Percentiles rank a stretch among this genome's conserved stretches.
Evolutionary conservation across 306 rosid genomes (phyloP).

Genomic region (Rosa rugosa): DNA sequence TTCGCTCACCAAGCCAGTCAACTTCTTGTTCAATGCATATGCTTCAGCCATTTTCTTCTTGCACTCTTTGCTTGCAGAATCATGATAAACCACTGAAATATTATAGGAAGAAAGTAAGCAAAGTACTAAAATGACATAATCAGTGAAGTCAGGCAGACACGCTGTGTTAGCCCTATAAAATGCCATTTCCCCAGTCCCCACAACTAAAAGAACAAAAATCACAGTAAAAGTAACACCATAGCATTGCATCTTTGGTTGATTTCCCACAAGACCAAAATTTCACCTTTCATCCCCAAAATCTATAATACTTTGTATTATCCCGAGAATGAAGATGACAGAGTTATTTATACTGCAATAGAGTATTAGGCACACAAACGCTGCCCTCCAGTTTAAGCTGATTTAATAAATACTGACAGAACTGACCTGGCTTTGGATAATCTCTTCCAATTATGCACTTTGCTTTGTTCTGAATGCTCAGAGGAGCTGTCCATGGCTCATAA

Average conservation of each 20-base stretch:
- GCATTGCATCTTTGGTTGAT: neutral
- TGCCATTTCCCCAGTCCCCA: neutral
- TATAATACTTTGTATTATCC: neutral
- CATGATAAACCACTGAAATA: conserved; percentile 84
- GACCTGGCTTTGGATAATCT: conserved; percentile 92
- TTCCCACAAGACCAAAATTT: neutral
- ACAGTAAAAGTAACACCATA: neutral
- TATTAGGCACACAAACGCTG: neutral
- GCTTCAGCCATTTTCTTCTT: conserved; percentile 69
- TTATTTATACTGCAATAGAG: neutral
- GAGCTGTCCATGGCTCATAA: conserved; percentile 98
- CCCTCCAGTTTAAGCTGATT: neutral
- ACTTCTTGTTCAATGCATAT: conserved; percentile 68
- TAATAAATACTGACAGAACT: conserved; percentile 28
- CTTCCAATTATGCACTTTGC: conserved; percentile 88
- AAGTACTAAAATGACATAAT: neutral
- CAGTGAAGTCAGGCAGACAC: neutral
- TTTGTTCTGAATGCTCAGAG: conserved; percentile 73
- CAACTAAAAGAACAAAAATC: neutral
- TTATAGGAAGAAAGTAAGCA: conserved; percentile 18
- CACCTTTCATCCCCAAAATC: neutral
- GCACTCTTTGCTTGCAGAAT: conserved; percentile 81
- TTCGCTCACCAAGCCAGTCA: conserved; percentile 59
- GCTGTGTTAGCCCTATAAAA: neutral
- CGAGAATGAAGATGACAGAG: too few species aligned